These are phyloP conservation scores for Calonectria henricotiae DNA, from an alignment of 2,329 filamentous ascomycete genomes.

Conservation along the genomic window DNA sequence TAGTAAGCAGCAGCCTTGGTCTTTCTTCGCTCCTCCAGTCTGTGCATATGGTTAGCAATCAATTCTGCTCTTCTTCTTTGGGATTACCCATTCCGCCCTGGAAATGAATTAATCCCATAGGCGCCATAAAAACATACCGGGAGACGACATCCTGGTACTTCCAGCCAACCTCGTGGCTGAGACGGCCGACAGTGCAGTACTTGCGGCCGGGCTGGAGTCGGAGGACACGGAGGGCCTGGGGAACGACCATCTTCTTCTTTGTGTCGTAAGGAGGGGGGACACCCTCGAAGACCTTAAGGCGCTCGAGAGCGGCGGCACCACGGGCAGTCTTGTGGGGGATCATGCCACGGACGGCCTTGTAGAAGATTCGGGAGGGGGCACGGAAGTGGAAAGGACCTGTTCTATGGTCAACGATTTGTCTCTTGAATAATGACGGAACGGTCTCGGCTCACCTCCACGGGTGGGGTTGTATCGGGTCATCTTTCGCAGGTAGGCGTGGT, in stretches of 20 bases:
- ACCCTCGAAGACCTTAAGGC: constrained; percentile 99
- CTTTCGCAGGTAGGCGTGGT: constrained; percentile 99
- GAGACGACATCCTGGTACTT: constrained; percentile 99
- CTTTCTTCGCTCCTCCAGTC: constrained; percentile 99
- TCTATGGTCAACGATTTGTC: constrained; percentile 57
- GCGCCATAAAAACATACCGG: constrained; percentile 77
- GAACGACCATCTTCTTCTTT: constrained; percentile 99
- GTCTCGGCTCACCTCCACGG: constrained; percentile 84
- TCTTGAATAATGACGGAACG: constrained; percentile 34
- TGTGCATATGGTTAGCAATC: constrained; percentile 60
- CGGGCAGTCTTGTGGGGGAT: constrained; percentile 99
- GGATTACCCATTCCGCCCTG: neutral
- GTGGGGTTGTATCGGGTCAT: constrained; percentile 99
- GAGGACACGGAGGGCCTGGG: constrained; percentile 96
- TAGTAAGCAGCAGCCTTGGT: constrained; percentile 99
- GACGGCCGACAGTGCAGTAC: constrained; percentile 99
- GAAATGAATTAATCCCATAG: neutral
- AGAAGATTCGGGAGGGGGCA: constrained; percentile 99
- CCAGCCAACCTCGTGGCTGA: constrained; percentile 99
- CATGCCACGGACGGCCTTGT: constrained; percentile 99
- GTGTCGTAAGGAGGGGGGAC: constrained; percentile 99
- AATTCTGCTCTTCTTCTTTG: neutral
- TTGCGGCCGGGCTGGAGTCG: constrained; percentile 99
- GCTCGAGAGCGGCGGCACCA: constrained; percentile 95
- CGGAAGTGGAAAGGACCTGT: constrained; percentile 99